These are phyloP conservation scores for Solanum piurae DNA, from an alignment of 257 asterid species.

Conservation along the genomic window DNA sequence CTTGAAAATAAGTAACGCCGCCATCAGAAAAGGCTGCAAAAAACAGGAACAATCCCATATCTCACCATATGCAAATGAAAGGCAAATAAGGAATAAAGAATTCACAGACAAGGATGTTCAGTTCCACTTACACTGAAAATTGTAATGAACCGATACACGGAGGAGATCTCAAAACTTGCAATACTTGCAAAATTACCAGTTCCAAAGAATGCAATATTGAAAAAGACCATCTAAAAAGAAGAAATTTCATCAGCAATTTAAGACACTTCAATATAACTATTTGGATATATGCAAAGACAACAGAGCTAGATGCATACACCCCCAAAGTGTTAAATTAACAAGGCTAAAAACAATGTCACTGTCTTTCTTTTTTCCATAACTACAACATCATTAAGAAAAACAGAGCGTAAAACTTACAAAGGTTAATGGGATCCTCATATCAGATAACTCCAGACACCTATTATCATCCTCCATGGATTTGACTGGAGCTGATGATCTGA, in stretches of 20 bases:
- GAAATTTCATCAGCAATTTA: background rate
- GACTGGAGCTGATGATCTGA: constrained; percentile 28
- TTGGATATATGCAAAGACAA: background rate
- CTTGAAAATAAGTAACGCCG: constrained; percentile 88
- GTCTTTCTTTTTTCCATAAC: background rate
- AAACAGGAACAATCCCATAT: constrained; percentile 1
- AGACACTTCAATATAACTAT: background rate
- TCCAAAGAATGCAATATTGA: constrained; percentile 95
- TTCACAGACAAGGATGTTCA: background rate
- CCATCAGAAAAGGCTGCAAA: constrained; percentile 96
- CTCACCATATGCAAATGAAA: background rate
- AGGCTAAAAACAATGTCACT: background rate
- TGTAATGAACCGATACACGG: constrained; percentile 93
- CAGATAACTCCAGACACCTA: constrained; percentile 58
- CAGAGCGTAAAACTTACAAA: constrained; percentile 47
- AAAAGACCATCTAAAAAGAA: constrained; percentile 70
- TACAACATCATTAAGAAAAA: background rate
- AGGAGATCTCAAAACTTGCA: constrained; percentile 95
- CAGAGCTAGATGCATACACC: background rate
- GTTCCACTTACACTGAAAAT: constrained; percentile 73
- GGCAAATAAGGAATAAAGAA: background rate
- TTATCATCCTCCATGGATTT: constrained; percentile 38
- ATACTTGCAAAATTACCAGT: constrained; percentile 97
- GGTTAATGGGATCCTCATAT: constrained; percentile 76
- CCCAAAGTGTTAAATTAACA: background rate